Evolutionary conservation across 495 filamentous ascomycete genomes (phyloP).

Genomic region (Talaromyces proteolyticus): DNA sequence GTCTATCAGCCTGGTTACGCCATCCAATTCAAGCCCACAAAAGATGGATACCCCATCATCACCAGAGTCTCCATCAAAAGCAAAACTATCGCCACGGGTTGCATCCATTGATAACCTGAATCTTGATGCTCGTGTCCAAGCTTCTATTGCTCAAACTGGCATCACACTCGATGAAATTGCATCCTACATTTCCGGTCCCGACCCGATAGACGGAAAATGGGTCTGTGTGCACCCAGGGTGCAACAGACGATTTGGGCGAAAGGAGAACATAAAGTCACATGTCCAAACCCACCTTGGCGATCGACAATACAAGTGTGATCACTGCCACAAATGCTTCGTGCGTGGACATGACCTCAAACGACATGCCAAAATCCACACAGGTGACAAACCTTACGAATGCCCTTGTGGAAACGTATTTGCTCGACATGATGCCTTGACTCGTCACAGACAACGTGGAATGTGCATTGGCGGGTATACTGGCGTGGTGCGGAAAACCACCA

Average conservation of each 20-base stretch:
- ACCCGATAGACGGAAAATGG: constrained; percentile 70
- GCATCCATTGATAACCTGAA: constrained; percentile 40
- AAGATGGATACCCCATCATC: constrained; percentile 9
- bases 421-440: constrained; percentile 87
- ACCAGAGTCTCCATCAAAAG: constrained; percentile 21
- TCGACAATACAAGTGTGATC: constrained; percentile 82
- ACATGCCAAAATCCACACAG: constrained; percentile 92
- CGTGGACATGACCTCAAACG: constrained; percentile 95
- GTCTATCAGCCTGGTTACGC: constrained; percentile 22
- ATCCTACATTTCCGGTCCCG: constrained; percentile 74
- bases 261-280: constrained; percentile 97
- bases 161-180: constrained; percentile 84
- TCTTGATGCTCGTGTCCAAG: constrained; percentile 40
- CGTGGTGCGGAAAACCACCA: constrained; percentile 63
- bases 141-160: constrained; percentile 62
- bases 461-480: constrained; percentile 89
- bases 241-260: constrained; percentile 78
- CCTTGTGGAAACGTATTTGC: constrained; percentile 87
- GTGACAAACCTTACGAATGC: constrained; percentile 88
- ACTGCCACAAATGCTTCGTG: constrained; percentile 91
- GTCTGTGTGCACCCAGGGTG: constrained; percentile 77
- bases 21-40: constrained; percentile 13
- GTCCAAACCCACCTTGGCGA: constrained; percentile 97
- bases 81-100: constrained; percentile 26
- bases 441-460: constrained; percentile 90